Conservation (phyloP, 1,139 yeast species). For the Protomyces lactucae-debilis region DNA sequence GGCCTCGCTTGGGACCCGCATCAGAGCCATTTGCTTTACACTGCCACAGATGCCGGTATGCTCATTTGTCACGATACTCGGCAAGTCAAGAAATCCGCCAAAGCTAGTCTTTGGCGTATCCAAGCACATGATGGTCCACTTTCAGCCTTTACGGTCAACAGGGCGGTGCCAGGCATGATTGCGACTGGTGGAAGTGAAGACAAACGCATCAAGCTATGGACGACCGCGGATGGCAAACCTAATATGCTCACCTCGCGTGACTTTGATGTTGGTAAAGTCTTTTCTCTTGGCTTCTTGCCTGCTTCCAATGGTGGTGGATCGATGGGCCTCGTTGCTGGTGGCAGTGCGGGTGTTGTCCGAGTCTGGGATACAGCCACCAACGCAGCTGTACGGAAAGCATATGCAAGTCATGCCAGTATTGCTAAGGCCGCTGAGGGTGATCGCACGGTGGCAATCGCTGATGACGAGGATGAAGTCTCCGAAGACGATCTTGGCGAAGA, state of each 20-base stretch:
- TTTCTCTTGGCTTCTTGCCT: conserved; percentile 76
- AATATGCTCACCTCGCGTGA: conserved; percentile 88
- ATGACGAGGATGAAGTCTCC: not conserved
- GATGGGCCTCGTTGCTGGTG: conserved; percentile 81
- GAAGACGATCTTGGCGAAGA: not conserved
- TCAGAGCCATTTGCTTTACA: conserved; percentile 64
- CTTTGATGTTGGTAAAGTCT: conserved; percentile 90
- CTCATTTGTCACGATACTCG: conserved; percentile 86
- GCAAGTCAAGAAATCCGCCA: conserved; percentile 33
- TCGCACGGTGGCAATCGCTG: conserved; percentile 19
- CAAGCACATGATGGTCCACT: conserved; percentile 97
- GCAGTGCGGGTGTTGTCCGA: conserved; percentile 76
- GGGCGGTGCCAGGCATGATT: conserved; percentile 64
- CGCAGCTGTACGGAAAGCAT: conserved; percentile 62
- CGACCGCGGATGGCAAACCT: conserved; percentile 53
- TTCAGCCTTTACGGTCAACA: conserved; percentile 70
- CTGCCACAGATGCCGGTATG: conserved; percentile 89
- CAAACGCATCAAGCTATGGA: conserved; percentile 81
- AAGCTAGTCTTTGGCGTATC: conserved; percentile 79
- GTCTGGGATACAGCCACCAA: conserved; percentile 91
- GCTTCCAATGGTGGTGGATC: conserved; percentile 68
- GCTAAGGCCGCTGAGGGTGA: conserved; percentile 31
- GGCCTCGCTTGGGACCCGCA: conserved; percentile 60
- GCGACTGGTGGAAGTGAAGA: conserved; percentile 81
- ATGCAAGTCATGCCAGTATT: conserved; percentile 32